A percentile compares a stretch with the other conserved stretches of the same genome.
Conservation (phyloP, 306 rosid genomes). For the Coriaria nepalensis region DNA sequence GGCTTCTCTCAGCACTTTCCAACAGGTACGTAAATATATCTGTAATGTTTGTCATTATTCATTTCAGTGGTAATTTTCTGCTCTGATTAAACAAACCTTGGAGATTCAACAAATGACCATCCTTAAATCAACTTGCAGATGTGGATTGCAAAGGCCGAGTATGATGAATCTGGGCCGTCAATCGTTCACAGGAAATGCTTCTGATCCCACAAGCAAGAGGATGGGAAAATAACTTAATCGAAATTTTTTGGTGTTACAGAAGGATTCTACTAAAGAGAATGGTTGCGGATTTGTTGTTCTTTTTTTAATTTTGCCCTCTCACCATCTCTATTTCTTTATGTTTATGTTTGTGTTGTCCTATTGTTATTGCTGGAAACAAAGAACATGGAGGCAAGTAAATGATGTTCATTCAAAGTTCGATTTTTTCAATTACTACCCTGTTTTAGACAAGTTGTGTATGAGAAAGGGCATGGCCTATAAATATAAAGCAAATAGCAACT, state of each 20-base stretch:
- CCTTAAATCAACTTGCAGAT: conserved; percentile 35
- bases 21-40: conserved; percentile 45
- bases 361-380: conserved; percentile 33
- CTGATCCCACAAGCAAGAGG: conserved; percentile 34
- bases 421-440: conserved; percentile 17
- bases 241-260: conserved; percentile 31
- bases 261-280: conserved; percentile 31
- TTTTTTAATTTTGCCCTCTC: conserved; percentile 15
- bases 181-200: conserved; percentile 98
- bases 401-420: conserved; percentile 28
- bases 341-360: conserved; percentile 28
- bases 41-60: neutral
- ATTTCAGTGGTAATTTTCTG: too few relatives aligned
- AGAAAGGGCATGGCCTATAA: too few relatives aligned
- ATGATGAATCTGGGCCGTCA: conserved; percentile 93
- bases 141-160: conserved; percentile 97
- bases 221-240: conserved; percentile 26
- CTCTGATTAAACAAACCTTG: neutral
- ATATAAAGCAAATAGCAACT: too few relatives aligned
- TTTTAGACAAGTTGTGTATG: conserved; percentile 33
- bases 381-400: conserved; percentile 47
- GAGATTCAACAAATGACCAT: neutral
- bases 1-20: conserved; percentile 99
- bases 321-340: conserved; percentile 29
- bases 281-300: conserved; percentile 28